phyloP scores from a whole-genome alignment of 116 monocot species.

The Iris pallida region DNA sequence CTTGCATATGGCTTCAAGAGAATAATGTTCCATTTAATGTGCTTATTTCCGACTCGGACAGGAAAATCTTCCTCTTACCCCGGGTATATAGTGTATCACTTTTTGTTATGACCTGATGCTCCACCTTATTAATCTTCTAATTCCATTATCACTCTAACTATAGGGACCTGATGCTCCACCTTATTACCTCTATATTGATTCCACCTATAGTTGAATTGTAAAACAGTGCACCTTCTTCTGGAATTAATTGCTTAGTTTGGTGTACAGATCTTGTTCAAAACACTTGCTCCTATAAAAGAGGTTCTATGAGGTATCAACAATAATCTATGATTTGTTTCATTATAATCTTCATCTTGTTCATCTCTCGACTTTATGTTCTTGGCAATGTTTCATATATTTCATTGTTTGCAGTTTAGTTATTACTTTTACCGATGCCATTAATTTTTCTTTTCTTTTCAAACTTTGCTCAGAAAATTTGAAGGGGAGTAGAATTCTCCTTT shows the following conservation, averaged over 20 bases:
- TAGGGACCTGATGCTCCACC: no score
- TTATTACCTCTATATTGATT: background rate
- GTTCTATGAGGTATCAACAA: background rate
- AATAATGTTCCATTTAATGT: conserved; percentile 7
- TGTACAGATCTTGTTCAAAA: background rate
- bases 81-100: background rate
- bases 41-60: conserved; percentile 5
- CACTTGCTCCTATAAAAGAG: background rate
- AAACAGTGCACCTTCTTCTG: background rate
- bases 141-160: no score
- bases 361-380: no score
- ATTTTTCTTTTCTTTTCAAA: no score
- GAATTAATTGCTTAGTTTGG: background rate
- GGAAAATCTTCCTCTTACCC: background rate
- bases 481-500: no score
- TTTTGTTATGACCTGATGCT: no score
- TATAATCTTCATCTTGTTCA: no score
- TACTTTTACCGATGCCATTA: no score
- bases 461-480: no score
- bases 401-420: no score
- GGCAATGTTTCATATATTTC: no score
- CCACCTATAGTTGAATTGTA: background rate
- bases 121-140: no score
- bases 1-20: conserved; percentile 5
- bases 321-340: background rate